Evolutionary conservation across 2,329 filamentous ascomycete species (phyloP), one percentile per base, ranked within the genome.

Genomic region (Botrytis deweyae): DNA sequence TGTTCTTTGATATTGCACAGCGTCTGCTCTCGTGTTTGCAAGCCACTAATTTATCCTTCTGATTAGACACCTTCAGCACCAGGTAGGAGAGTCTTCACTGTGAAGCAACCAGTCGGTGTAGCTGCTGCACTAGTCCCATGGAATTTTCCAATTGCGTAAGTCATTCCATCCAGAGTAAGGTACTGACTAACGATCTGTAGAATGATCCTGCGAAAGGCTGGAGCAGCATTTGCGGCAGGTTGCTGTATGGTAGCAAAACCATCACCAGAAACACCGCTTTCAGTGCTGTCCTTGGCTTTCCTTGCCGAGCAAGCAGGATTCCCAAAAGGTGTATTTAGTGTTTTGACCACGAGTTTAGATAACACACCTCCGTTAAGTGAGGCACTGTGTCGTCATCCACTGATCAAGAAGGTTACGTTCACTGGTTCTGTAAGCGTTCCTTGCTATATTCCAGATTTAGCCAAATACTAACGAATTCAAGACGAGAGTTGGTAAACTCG

Each of bases 241-340:
- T 93, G 91, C 79, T 90, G 91, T 1, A 93, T 95, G 89, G 85
- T 95, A 25, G 85, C 89, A 25, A 93, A 93, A 82, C 90, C 91
- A 3, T 91, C 89, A 6, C 91, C 91, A 0, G 91, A 93, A 81
- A 90, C 88, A 1, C 88, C 89, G 0, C 83, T 90, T 49, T 87
- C 87, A 2, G 85, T 87, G 0, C 81, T 90, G 25, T 84, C 85
- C 3, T 79, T 90, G n/a, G 88, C 84, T 14, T 80, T 85, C 79
- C 81, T 91, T 46, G 88, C 88, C 18, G 81, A 84, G 65, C 82
- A 86, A 64, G 88, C 88, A 5, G 88, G 88, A 0, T 88, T 91
- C 74, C 87, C 88, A 0, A 85, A 87, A 25, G 89, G 89, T 4
- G 88, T 88, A 8, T 84, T 91, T 72, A 90, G 87, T 74, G 88